Percentiles rank a stretch among this genome's conserved stretches.
Conservation (phyloP, 164 flowering plant species). For the Cinnamomum micranthum region DNA sequence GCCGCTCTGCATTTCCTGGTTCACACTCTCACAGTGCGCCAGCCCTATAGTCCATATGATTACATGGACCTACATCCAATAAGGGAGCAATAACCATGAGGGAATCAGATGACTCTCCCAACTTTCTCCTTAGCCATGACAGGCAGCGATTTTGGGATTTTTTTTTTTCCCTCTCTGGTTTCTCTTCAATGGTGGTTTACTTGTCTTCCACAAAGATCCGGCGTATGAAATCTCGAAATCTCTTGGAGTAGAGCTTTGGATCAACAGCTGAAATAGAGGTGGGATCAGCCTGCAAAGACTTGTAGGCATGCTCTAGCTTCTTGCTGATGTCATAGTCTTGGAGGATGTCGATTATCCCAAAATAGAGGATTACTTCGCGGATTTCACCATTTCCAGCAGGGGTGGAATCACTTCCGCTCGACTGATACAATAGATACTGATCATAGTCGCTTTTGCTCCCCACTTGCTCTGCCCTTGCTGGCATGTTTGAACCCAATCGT, state of each 20-base stretch:
- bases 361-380: slow-evolving; percentile 23
- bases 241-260: slow-evolving; percentile 81
- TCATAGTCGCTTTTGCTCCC: slow-evolving; percentile 20
- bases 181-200: slow-evolving; percentile 9
- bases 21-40: not conserved
- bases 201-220: slow-evolving; percentile 66
- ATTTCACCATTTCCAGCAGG: slow-evolving; percentile 22
- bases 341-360: slow-evolving; percentile 41
- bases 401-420: slow-evolving; percentile 15
- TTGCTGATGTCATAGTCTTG: slow-evolving; percentile 37
- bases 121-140: not conserved
- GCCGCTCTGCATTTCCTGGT: not conserved
- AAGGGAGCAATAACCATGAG: not conserved
- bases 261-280: slow-evolving; percentile 84
- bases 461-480: slow-evolving; percentile 37
- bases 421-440: slow-evolving; percentile 8
- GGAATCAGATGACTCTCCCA: not conserved
- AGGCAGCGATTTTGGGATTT: not conserved
- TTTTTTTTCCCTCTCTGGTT: not conserved
- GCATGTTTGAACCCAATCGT: slow-evolving; percentile 36
- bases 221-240: slow-evolving; percentile 71
- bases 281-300: slow-evolving; percentile 77
- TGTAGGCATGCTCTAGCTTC: slow-evolving; percentile 86
- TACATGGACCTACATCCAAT: not conserved
- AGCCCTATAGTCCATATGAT: not conserved